Conservation (phyloP, 2,329 filamentous ascomycete species). For the Verticillium nubilum region DNA sequence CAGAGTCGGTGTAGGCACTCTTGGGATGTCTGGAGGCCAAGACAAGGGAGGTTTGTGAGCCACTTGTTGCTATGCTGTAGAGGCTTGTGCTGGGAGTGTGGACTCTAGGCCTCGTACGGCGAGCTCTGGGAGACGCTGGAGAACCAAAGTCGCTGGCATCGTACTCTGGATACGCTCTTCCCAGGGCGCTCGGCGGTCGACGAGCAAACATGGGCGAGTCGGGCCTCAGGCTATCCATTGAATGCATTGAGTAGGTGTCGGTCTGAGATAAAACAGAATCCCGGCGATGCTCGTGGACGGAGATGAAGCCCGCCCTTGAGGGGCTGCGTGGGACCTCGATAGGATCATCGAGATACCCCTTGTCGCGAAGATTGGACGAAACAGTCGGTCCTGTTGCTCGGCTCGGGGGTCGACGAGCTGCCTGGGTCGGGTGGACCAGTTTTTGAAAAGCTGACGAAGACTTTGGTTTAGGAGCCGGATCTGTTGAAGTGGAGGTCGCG, state of each 20-base stretch:
- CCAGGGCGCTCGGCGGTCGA: slow-evolving; percentile 21
- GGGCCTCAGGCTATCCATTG: slow-evolving; percentile 35
- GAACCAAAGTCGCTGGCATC: neutral
- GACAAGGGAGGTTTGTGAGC: slow-evolving; percentile 48
- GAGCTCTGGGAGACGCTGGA: slow-evolving; percentile 6
- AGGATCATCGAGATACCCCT: slow-evolving; percentile 7
- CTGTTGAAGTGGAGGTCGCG: slow-evolving; percentile 2
- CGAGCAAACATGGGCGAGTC: slow-evolving; percentile 34
- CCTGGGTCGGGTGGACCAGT: neutral
- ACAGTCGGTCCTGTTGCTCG: slow-evolving; percentile 11
- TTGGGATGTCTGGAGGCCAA: slow-evolving; percentile 43
- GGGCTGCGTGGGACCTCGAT: slow-evolving; percentile 28
- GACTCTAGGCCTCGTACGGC: slow-evolving; percentile 24
- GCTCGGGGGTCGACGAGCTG: slow-evolving; percentile 2
- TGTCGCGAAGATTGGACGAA: slow-evolving; percentile 6
- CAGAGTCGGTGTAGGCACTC: slow-evolving; percentile 41
- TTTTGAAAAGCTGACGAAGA: neutral
- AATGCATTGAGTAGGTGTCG: slow-evolving; percentile 48
- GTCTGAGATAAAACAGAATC: slow-evolving; percentile 52
- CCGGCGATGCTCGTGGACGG: slow-evolving; percentile 43
- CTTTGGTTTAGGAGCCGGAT: neutral
- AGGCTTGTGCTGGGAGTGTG: slow-evolving; percentile 54
- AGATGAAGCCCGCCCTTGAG: slow-evolving; percentile 43
- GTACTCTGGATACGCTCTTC: slow-evolving; percentile 18
- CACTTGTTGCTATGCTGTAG: slow-evolving; percentile 54